phyloP scores from a whole-genome alignment of 805 yeast genomes.

The Yarrowia sp. region DNA sequence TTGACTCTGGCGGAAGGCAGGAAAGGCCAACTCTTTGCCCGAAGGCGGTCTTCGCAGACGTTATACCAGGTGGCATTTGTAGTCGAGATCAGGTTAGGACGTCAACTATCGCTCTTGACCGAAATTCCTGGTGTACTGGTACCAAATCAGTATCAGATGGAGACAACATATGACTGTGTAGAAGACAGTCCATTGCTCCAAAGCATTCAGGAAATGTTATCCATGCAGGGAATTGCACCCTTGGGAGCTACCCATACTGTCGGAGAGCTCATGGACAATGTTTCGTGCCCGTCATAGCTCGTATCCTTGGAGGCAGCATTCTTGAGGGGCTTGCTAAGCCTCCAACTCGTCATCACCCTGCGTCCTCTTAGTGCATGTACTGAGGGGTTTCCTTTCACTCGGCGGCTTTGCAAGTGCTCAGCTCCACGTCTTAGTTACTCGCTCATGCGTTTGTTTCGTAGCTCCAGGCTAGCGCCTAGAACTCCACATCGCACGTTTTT shows the following conservation, averaged over 20 bases:
- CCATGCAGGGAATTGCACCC: background rate
- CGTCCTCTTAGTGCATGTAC: background rate
- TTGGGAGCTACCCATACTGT: background rate
- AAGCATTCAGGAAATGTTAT: background rate
- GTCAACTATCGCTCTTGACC: background rate
- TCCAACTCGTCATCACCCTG: background rate
- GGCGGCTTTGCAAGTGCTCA: background rate
- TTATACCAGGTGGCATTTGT: background rate
- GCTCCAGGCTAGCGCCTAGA: too few relatives aligned
- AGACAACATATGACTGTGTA: background rate
- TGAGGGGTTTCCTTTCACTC: background rate
- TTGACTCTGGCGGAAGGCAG: background rate
- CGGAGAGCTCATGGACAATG: background rate
- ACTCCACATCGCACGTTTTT: background rate
- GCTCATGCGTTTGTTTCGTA: background rate
- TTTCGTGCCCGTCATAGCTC: background rate
- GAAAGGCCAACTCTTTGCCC: background rate
- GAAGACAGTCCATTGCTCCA: background rate
- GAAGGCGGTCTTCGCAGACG: background rate
- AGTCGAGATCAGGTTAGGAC: background rate
- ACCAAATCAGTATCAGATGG: background rate
- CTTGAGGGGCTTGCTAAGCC: background rate
- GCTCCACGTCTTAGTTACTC: background rate
- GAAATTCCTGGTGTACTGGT: background rate
- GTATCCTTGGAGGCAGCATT: background rate